Conservation (phyloP, 805 yeast genomes). For the Scheffersomyces ergatensis region DNA sequence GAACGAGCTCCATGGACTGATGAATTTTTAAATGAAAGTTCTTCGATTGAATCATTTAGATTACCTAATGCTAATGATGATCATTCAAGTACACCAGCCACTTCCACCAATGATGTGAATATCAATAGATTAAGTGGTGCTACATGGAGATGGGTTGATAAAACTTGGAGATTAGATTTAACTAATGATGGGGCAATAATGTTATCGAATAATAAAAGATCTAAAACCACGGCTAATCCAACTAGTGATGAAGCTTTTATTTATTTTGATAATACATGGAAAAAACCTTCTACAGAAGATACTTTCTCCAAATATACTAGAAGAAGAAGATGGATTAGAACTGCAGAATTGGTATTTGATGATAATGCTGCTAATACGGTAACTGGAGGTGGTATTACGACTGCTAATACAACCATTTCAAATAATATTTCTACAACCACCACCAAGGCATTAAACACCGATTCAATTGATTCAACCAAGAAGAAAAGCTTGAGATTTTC, state of each 20-base stretch:
- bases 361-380: neutral
- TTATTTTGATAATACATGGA: conserved; percentile 93
- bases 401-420: conserved; percentile 3
- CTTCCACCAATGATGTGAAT: neutral
- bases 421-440: conserved; percentile 1
- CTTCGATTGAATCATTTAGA: conserved; percentile 72
- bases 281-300: conserved; percentile 83
- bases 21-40: conserved; percentile 84
- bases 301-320: conserved; percentile 88
- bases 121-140: conserved; percentile 53
- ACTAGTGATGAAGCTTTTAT: conserved; percentile 79
- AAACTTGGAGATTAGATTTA: conserved; percentile 85
- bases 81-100: conserved; percentile 12
- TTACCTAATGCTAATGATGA: conserved; percentile 67
- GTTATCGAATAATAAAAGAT: conserved; percentile 56
- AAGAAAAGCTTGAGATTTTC: conserved; percentile 46
- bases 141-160: conserved; percentile 94
- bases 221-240: conserved; percentile 66
- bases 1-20: conserved; percentile 98
- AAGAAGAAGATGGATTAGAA: conserved; percentile 92
- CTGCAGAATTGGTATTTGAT: conserved; percentile 72
- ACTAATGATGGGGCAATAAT: conserved; percentile 86
- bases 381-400: neutral
- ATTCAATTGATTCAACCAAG: conserved; percentile 12
- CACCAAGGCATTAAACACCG: too few species aligned